Evolutionary conservation across 805 yeast species (phyloP), one percentile per base, ranked within the genome.

Genomic region (Kuraishia capsulata): DNA sequence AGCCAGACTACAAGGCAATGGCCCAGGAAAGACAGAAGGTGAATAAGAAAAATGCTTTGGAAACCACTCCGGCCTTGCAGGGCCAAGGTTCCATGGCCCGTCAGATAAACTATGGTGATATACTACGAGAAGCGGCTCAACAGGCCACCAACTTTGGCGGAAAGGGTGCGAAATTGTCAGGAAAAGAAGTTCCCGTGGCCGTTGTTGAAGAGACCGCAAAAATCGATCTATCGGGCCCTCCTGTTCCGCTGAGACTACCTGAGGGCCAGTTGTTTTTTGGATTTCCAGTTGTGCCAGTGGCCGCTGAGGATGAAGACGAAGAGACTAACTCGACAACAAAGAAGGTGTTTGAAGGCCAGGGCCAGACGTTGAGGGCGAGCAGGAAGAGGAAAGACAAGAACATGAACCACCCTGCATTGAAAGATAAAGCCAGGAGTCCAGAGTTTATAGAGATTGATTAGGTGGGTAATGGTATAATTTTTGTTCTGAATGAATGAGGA

Each of bases 251-350:
- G 39, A 59, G 66, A 4, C 62, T 92, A 31, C 94, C 96, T 0
- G 81, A 73, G 30, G 95, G 95, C 19, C 90, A 87, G 57, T 65
- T 92, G 11, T 92, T 92, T 53, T 89, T 92, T 56, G 99, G 99
- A 1, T 92, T 80, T 55, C 97, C 97, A 0, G 73, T 82, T 4
- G 65, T 68, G 16, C 71, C 73, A 3, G 70, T 69, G 20, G 63
- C 57, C 20, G 62, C 51, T 5, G 71, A 61, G 18, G 60, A 58
- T 4, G 63, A 53, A 2, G 64, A 57, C 5, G 51, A 45, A 6
- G 54, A 52, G 3, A 58, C 52, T 4, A 51, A 56, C n/a, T 47
- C 48, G 0, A 48, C 49, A 14, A 33, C 39, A 13, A 31, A 44
- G 24, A 41, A 48, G 10, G 51, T 54, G 39, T 86, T 74, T 52